Evolutionary conservation across 345 rosid species (phyloP).

Genomic region (Trapa incisa): DNA sequence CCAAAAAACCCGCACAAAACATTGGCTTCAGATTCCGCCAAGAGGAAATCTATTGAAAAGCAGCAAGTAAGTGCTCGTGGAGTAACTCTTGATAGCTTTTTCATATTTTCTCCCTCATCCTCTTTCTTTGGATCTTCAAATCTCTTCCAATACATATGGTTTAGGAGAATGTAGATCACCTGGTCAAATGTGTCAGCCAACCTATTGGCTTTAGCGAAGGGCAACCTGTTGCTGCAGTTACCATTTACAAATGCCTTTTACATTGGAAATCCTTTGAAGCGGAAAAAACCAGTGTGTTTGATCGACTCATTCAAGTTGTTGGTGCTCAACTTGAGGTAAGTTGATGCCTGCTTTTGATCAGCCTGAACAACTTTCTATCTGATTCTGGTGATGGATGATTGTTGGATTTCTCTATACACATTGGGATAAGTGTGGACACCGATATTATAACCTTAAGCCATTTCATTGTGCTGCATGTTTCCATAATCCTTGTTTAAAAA

Average conservation of each 20-base stretch:
- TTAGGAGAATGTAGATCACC: constrained; percentile 68
- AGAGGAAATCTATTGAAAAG: constrained; percentile 53
- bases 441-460: not conserved
- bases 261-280: constrained; percentile 86
- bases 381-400: not conserved
- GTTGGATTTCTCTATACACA: not conserved
- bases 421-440: not conserved
- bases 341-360: not conserved
- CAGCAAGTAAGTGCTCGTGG: constrained; percentile 51
- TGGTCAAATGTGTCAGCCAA: constrained; percentile 46
- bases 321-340: constrained; percentile 84
- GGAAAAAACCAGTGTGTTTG: constrained; percentile 85
- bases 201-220: constrained; percentile 66
- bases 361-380: not conserved
- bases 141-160: not conserved
- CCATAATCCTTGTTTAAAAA: not conserved
- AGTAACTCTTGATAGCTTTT: constrained; percentile 1
- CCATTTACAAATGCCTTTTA: constrained; percentile 83
- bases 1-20: constrained; percentile 32
- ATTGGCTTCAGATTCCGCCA: constrained; percentile 43
- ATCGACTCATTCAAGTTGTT: constrained; percentile 78
- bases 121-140: not conserved
- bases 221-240: constrained; percentile 72
- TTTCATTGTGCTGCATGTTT: not conserved
- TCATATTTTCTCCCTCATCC: not conserved